phyloP scores from a whole-genome alignment of 1,284 basidiomycete species.

The Pholiota adiposa region DNA sequence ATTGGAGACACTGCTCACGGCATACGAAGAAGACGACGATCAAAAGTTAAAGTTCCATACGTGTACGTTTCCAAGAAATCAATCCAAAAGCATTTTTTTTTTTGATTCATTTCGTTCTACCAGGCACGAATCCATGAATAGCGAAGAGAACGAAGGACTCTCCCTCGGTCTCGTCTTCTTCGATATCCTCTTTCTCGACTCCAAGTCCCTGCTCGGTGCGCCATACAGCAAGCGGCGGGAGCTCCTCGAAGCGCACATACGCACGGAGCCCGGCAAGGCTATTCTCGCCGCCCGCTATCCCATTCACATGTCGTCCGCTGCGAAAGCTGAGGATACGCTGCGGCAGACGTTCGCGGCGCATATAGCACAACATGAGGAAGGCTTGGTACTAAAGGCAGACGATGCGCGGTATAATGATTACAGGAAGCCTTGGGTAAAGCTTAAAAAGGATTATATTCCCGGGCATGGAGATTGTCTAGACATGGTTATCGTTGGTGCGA shows the following conservation, averaged over 20 bases:
- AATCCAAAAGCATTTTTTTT: too few relatives aligned
- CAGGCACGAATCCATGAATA: slow-evolving; percentile 48
- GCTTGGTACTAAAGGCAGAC: slow-evolving; percentile 80
- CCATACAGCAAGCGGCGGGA: slow-evolving; percentile 66
- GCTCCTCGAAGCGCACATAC: slow-evolving; percentile 62
- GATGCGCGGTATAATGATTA: slow-evolving; percentile 68
- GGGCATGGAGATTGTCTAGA: slow-evolving; percentile 82
- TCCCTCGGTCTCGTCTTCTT: slow-evolving; percentile 86
- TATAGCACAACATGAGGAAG: slow-evolving; percentile 59
- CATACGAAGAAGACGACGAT: slow-evolving; percentile 34
- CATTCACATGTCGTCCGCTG: slow-evolving; percentile 28
- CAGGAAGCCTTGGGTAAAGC: slow-evolving; percentile 77
- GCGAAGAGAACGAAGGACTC: slow-evolving; percentile 49
- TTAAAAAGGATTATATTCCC: slow-evolving; percentile 85
- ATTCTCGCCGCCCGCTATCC: slow-evolving; percentile 61
- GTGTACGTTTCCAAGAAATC: slow-evolving; percentile 9
- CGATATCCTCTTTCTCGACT: slow-evolving; percentile 75
- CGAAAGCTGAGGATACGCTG: slow-evolving; percentile 29
- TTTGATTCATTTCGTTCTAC: not conserved
- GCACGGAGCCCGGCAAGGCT: slow-evolving; percentile 55
- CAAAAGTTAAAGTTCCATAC: slow-evolving; percentile 1
- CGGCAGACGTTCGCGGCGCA: slow-evolving; percentile 50
- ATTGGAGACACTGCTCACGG: slow-evolving; percentile 61
- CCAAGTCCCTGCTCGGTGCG: slow-evolving; percentile 52
- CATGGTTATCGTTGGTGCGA: slow-evolving; percentile 74